Evolutionary conservation across 768 basidiomycete species (phyloP).

Genomic region (Hirschioporus abietinus): DNA sequence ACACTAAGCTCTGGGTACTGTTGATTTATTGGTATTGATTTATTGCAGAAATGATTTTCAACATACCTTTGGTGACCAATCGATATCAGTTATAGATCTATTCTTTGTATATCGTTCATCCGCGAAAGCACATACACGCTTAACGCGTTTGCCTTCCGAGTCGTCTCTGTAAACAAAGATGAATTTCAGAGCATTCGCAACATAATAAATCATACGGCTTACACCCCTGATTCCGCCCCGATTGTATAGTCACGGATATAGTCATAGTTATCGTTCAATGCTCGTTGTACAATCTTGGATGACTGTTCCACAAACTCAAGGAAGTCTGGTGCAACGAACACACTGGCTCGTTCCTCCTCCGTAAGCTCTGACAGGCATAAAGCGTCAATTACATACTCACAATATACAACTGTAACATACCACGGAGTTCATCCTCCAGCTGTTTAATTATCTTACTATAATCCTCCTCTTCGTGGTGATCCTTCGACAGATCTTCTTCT

Average conservation of each 20-base stretch:
- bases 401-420: slow-evolving; percentile 30
- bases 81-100: slow-evolving; percentile 91
- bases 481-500: slow-evolving; percentile 51
- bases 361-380: slow-evolving; percentile 56
- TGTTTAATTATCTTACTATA: slow-evolving; percentile 79
- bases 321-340: slow-evolving; percentile 87
- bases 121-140: slow-evolving; percentile 89
- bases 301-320: slow-evolving; percentile 91
- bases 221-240: slow-evolving; percentile 80
- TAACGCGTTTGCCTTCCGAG: slow-evolving; percentile 83
- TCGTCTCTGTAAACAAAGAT: slow-evolving; percentile 57
- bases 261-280: slow-evolving; percentile 92
- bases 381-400: neutral
- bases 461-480: slow-evolving; percentile 74
- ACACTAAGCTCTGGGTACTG: slow-evolving; percentile 95
- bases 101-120: slow-evolving; percentile 91
- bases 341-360: slow-evolving; percentile 77
- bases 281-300: slow-evolving; percentile 91
- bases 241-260: slow-evolving; percentile 97
- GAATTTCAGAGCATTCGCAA: slow-evolving; percentile 3
- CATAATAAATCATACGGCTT: slow-evolving; percentile 24
- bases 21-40: slow-evolving; percentile 4
- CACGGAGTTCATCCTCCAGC: slow-evolving; percentile 82
- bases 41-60: neutral
- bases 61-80: slow-evolving; percentile 94